phyloP scores from a whole-genome alignment of 2,329 filamentous ascomycete species.

The Colletotrichum incanum region DNA sequence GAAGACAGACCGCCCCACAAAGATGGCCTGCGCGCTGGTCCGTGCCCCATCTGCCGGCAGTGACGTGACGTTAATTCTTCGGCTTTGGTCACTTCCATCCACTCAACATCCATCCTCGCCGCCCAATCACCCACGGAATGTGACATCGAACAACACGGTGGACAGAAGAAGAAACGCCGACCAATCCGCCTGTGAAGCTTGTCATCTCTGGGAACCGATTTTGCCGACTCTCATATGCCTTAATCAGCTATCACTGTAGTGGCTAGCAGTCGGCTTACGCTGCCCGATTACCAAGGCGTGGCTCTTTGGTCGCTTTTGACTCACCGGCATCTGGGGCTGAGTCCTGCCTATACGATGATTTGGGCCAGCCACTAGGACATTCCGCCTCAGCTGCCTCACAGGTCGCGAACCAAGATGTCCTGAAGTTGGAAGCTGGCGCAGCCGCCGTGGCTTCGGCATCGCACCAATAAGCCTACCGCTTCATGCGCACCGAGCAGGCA shows the following conservation, averaged over 20 bases:
- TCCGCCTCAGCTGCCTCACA: not conserved
- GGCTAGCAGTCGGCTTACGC: not conserved
- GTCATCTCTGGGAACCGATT: too few species aligned
- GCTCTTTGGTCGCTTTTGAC: constrained; percentile 17
- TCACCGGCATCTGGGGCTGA: constrained; percentile 23
- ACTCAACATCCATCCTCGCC: not conserved
- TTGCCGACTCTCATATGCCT: not conserved
- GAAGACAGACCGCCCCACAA: not conserved
- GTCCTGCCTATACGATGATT: not conserved
- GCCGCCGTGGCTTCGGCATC: not conserved
- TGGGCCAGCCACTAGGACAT: constrained; percentile 8
- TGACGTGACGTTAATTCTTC: not conserved
- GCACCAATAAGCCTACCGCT: not conserved
- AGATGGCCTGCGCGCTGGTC: not conserved
- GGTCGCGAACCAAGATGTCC: not conserved
- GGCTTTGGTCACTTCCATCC: not conserved
- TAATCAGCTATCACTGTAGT: not conserved
- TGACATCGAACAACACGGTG: not conserved
- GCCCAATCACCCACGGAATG: not conserved
- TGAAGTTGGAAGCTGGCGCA: not conserved
- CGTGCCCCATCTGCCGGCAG: constrained; percentile 13
- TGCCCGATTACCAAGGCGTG: not conserved
- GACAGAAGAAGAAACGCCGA: not conserved
- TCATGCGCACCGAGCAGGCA: too few species aligned
- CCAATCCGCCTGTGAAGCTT: too few species aligned